Evolutionary conservation across 2,329 filamentous ascomycete genomes (phyloP).

Genomic region (Nemania bipapillata): DNA sequence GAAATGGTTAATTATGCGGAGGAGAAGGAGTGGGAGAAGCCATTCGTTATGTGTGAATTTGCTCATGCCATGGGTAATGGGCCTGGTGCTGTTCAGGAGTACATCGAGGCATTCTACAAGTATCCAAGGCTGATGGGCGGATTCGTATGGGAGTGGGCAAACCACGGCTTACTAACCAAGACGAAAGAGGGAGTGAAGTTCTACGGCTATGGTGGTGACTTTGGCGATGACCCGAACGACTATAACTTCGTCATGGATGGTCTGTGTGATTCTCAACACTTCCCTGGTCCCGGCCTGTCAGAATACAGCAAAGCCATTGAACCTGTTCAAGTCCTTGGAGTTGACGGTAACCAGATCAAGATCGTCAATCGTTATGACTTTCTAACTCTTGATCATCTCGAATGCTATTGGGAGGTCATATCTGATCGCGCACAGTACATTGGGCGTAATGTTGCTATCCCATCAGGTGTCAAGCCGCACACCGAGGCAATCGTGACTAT

Average conservation of each 20-base stretch:
- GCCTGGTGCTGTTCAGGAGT: slow-evolving; percentile 73
- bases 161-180: slow-evolving; percentile 62
- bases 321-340: slow-evolving; percentile 64
- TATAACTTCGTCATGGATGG: slow-evolving; percentile 69
- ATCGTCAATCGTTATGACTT: slow-evolving; percentile 68
- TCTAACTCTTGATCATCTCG: slow-evolving; percentile 61
- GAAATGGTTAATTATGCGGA: slow-evolving; percentile 56
- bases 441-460: slow-evolving; percentile 55
- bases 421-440: slow-evolving; percentile 54
- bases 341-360: slow-evolving; percentile 57
- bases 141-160: slow-evolving; percentile 73
- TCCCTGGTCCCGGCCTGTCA: slow-evolving; percentile 61
- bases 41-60: slow-evolving; percentile 67
- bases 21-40: slow-evolving; percentile 62
- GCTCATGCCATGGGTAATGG: slow-evolving; percentile 77
- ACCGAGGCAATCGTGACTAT: slow-evolving; percentile 52
- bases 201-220: slow-evolving; percentile 71
- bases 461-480: slow-evolving; percentile 59
- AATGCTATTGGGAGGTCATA: slow-evolving; percentile 57
- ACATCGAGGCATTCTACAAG: slow-evolving; percentile 72
- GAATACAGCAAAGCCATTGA: slow-evolving; percentile 70
- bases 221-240: slow-evolving; percentile 70
- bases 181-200: slow-evolving; percentile 58
- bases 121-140: slow-evolving; percentile 71
- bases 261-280: slow-evolving; percentile 61